A percentile compares a stretch with the other conserved stretches of the same genome.
Conservation (phyloP, 2,329 filamentous ascomycete genomes). For the Aureobasidium leucospermi region DNA sequence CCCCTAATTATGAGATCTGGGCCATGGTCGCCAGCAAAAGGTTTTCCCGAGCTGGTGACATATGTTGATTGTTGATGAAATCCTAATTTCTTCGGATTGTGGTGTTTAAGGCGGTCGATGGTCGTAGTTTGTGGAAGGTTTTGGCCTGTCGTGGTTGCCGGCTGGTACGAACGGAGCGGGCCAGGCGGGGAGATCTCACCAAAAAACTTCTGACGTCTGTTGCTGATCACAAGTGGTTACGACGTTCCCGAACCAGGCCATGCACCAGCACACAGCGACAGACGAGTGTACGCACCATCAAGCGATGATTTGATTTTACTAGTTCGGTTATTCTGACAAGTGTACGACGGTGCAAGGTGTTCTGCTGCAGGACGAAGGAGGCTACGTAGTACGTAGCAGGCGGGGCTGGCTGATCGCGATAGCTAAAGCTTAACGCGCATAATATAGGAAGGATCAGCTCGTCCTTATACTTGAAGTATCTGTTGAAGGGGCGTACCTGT, state of each 20-base stretch:
- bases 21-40: background rate
- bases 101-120: background rate
- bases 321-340: background rate
- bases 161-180: background rate
- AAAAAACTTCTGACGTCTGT: background rate
- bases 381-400: background rate
- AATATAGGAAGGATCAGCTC: background rate
- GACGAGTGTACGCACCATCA: background rate
- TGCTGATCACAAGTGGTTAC: background rate
- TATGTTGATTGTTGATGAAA: background rate
- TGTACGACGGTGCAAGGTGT: no score
- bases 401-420: background rate
- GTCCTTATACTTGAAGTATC: background rate
- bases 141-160: background rate
- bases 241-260: background rate
- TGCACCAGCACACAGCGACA: background rate
- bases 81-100: no score
- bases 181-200: background rate
- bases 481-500: no score
- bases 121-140: background rate
- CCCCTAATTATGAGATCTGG: background rate
- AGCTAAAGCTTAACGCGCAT: background rate
- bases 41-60: background rate
- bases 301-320: background rate
- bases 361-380: background rate